Evolutionary conservation across 306 rosid species (phyloP).

Genomic region (Aeschynomene evenia): DNA sequence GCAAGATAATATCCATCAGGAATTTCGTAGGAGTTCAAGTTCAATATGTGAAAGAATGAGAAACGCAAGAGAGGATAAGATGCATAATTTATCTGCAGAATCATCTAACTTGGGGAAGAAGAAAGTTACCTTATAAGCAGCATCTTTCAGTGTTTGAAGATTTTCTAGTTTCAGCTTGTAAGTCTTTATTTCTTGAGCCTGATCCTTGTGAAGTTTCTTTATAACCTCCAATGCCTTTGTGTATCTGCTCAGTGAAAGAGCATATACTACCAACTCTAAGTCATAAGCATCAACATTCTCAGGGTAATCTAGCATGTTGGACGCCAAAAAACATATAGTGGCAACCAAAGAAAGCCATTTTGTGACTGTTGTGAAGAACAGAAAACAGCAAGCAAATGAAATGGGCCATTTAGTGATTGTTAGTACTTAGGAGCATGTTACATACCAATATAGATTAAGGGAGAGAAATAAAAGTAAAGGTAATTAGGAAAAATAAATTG

Average conservation of each 20-base stretch:
- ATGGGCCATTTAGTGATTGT: conserved; percentile 9
- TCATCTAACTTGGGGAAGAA: neutral
- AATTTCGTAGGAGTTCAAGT: neutral
- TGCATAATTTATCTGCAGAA: neutral
- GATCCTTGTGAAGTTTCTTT: conserved; percentile 90
- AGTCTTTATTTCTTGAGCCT: conserved; percentile 85
- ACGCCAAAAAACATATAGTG: neutral
- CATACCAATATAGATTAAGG: no score
- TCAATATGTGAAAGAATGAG: neutral
- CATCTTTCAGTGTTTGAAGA: conserved; percentile 86
- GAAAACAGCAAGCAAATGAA: neutral
- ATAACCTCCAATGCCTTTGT: conserved; percentile 95
- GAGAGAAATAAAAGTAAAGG: no score
- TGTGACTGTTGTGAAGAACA: neutral
- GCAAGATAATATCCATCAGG: neutral
- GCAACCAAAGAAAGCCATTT: neutral
- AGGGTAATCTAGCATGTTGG: neutral
- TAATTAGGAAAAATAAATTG: no score
- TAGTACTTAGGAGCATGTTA: neutral
- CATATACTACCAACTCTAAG: conserved; percentile 7
- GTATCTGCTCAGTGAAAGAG: conserved; percentile 51
- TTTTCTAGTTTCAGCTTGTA: conserved; percentile 83
- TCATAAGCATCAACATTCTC: conserved; percentile 16
- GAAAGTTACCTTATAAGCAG: conserved; percentile 73
- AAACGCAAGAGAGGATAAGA: neutral